A percentile compares a stretch with the other conserved stretches of the same genome.
These are phyloP conservation scores for Rhizopus stolonifer DNA, from an alignment of 371 early-diverging fungal genomes.

Conservation along the genomic window DNA sequence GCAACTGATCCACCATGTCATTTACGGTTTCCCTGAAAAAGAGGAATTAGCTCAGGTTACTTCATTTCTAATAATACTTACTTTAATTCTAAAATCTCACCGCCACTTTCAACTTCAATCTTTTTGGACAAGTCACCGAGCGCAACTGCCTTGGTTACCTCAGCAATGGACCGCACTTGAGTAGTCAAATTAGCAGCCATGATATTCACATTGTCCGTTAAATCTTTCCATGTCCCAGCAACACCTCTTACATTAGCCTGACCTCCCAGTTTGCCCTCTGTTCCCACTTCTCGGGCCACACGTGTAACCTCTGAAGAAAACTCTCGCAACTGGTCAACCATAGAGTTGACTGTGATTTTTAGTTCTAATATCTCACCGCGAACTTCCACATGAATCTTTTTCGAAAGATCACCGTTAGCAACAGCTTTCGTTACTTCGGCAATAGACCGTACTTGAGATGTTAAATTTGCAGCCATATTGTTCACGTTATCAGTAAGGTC, in stretches of 20 bases:
- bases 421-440: constrained; percentile 51
- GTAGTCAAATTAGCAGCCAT: constrained; percentile 47
- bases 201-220: constrained; percentile 44
- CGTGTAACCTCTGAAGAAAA: constrained; percentile 45
- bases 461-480: constrained; percentile 43
- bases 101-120: constrained; percentile 18
- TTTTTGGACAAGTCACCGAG: constrained; percentile 19
- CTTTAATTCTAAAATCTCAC: constrained; percentile 22
- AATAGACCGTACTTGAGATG: constrained; percentile 48
- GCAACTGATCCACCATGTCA: constrained; percentile 29
- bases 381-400: constrained; percentile 28
- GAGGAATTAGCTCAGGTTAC: background rate
- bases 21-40: constrained; percentile 22
- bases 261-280: too few species aligned
- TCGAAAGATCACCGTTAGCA: constrained; percentile 47
- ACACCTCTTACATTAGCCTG: too few species aligned
- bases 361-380: constrained; percentile 41
- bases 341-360: constrained; percentile 26
- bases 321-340: constrained; percentile 25
- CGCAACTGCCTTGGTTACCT: constrained; percentile 22
- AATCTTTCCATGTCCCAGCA: too few species aligned
- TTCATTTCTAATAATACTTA: constrained; percentile 1
- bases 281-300: too few species aligned
- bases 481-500: constrained; percentile 49
- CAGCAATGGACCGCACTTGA: constrained; percentile 46